These are phyloP conservation scores for Pichia sp. DNA, from an alignment of 1,139 yeast genomes.

Conservation along the genomic window DNA sequence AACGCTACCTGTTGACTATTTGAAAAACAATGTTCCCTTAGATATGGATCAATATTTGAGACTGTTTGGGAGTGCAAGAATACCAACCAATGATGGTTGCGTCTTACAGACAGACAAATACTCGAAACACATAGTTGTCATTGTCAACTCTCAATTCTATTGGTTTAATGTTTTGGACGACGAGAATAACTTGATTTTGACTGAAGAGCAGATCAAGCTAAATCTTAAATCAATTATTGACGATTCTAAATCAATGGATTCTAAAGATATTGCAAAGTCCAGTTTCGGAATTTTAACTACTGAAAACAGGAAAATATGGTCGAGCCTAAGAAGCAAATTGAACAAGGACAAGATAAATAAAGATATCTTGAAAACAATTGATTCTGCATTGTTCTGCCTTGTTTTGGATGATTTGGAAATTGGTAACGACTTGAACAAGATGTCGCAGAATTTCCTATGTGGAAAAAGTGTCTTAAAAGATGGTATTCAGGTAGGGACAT, in stretches of 20 bases:
- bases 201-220: slow-evolving; percentile 69
- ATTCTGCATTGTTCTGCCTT: slow-evolving; percentile 74
- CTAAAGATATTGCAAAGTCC: slow-evolving; percentile 68
- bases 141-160: slow-evolving; percentile 82
- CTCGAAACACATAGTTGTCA: slow-evolving; percentile 77
- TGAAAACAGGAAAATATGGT: slow-evolving; percentile 85
- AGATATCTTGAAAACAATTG: slow-evolving; percentile 71
- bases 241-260: slow-evolving; percentile 61
- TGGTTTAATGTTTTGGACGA: slow-evolving; percentile 89
- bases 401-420: slow-evolving; percentile 78
- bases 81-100: slow-evolving; percentile 78
- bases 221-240: slow-evolving; percentile 72
- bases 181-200: slow-evolving; percentile 61
- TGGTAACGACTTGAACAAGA: slow-evolving; percentile 55
- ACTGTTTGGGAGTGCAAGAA: slow-evolving; percentile 80
- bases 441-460: slow-evolving; percentile 81
- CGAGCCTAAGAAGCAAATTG: slow-evolving; percentile 56
- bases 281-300: slow-evolving; percentile 89
- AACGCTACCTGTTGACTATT: slow-evolving; percentile 68
- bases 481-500: slow-evolving; percentile 89
- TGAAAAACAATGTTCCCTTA: slow-evolving; percentile 61
- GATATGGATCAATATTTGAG: slow-evolving; percentile 90
- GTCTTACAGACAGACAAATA: slow-evolving; percentile 75
- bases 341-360: slow-evolving; percentile 50
- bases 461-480: slow-evolving; percentile 75